Conservation (phyloP, 1,139 yeast species). For the Nakaseomyces sp. region DNA sequence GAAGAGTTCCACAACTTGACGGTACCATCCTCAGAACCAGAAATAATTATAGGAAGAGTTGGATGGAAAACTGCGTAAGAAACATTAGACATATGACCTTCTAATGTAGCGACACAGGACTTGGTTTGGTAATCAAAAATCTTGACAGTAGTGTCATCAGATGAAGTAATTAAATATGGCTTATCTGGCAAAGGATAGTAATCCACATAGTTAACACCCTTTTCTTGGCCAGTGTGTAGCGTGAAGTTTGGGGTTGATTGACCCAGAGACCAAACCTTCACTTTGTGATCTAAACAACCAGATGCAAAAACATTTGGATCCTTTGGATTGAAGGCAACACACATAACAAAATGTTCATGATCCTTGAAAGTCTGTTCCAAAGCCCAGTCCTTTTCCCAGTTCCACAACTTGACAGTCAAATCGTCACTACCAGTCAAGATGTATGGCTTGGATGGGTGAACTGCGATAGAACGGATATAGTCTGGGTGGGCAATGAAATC, state of each 20-base stretch:
- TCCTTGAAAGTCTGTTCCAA: conserved; percentile 89
- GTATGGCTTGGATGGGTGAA: conserved; percentile 88
- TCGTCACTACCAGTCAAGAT: conserved; percentile 88
- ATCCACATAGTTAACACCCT: conserved; percentile 93
- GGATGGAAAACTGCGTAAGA: conserved; percentile 97
- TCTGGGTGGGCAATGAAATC: conserved; percentile 99
- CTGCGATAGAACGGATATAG: conserved; percentile 85
- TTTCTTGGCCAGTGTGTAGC: conserved; percentile 78
- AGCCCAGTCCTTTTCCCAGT: conserved; percentile 93
- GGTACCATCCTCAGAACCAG: conserved; percentile 80
- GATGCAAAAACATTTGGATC: conserved; percentile 97
- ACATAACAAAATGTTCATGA: conserved; percentile 92
- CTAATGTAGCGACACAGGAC: conserved; percentile 86
- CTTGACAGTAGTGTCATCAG: conserved; percentile 85
- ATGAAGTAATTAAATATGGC: conserved; percentile 86
- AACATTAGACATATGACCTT: conserved; percentile 89
- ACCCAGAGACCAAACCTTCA: conserved; percentile 93
- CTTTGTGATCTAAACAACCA: conserved; percentile 91
- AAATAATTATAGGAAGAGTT: conserved; percentile 76
- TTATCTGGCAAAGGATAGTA: conserved; percentile 96
- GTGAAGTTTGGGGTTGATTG: conserved; percentile 88
- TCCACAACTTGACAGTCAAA: conserved; percentile 86
- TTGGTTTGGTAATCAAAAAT: conserved; percentile 98
- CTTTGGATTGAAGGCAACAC: conserved; percentile 90
- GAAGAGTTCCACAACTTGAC: conserved; percentile 72